phyloP scores from a whole-genome alignment of 2,329 filamentous ascomycete species.

The Macrophomina tecta region DNA sequence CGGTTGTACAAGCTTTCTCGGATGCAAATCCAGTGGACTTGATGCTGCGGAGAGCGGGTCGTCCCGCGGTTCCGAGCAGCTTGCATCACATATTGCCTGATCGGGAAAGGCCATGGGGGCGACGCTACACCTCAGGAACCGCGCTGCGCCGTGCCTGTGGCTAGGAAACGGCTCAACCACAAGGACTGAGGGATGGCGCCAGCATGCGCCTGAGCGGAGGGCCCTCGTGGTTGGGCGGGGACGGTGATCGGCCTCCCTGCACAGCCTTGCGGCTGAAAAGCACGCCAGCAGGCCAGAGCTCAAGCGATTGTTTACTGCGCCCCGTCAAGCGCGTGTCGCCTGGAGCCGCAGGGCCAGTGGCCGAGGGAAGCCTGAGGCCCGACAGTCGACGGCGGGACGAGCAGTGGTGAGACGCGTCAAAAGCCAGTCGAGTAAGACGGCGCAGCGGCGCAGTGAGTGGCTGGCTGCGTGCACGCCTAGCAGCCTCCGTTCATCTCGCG shows the following conservation, averaged over 20 bases:
- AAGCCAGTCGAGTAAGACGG: not conserved
- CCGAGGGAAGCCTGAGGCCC: too few relatives aligned
- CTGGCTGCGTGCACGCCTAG: not conserved
- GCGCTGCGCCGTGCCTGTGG: not conserved
- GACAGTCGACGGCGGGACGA: not conserved
- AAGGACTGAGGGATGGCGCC: not conserved
- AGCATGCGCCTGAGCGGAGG: not conserved
- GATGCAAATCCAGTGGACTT: conserved; percentile 1
- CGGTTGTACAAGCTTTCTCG: conserved; percentile 9
- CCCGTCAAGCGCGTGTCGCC: not conserved
- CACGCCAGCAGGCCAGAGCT: too few relatives aligned
- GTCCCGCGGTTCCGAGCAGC: conserved; percentile 6
- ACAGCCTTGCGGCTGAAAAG: conserved; percentile 13
- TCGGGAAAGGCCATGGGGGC: not conserved
- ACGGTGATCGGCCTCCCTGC: conserved; percentile 10
- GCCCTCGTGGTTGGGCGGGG: not conserved
- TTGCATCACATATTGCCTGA: not conserved
- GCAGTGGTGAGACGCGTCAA: conserved; percentile 17
- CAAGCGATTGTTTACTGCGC: not conserved
- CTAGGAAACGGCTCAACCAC: not conserved
- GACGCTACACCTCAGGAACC: not conserved
- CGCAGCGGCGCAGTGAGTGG: not conserved
- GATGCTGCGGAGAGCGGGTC: conserved; percentile 17
- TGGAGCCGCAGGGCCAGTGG: not conserved
- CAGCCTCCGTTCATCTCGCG: not conserved